Percentiles rank a stretch among this genome's conserved stretches.
phyloP scores from a whole-genome alignment of 352 stramenopile genomes.

The Thalassiosira pacifica region DNA sequence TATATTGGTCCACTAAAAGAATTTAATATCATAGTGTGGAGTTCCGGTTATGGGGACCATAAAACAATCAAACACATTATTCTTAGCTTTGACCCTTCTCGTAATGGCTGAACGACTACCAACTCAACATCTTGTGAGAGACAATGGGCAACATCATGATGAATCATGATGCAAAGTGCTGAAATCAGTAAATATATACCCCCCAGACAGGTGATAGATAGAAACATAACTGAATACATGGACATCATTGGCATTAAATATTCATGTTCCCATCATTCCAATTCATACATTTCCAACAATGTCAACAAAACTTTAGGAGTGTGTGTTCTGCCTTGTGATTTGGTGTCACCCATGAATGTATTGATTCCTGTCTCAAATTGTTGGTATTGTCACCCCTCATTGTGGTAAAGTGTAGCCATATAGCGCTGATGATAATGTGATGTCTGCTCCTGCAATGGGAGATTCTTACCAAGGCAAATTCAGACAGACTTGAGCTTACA shows the following conservation, averaged over 20 bases:
- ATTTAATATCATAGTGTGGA: constrained; percentile 17
- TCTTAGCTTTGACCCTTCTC: constrained; percentile 18
- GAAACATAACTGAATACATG: constrained; percentile 1
- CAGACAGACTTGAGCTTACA: not conserved
- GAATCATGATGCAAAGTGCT: constrained; percentile 8
- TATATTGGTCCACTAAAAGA: constrained; percentile 38
- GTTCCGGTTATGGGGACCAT: constrained; percentile 33
- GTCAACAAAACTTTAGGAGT: not conserved
- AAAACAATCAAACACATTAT: constrained; percentile 8
- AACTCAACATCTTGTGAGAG: constrained; percentile 1
- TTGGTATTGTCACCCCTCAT: constrained; percentile 21
- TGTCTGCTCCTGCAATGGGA: constrained; percentile 1
- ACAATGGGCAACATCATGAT: constrained; percentile 31
- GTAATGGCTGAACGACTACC: constrained; percentile 27
- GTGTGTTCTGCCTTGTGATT: not conserved
- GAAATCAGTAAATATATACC: constrained; percentile 33
- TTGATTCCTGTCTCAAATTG: not conserved
- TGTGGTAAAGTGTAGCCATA: constrained; percentile 22
- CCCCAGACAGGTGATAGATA: not conserved
- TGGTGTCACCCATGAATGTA: constrained; percentile 7
- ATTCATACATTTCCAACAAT: constrained; percentile 1
- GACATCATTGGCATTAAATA: not conserved
- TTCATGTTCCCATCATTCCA: not conserved
- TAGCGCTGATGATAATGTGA: constrained; percentile 4
- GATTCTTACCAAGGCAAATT: constrained; percentile 20